Base-by-base conservation (phyloP, 2,329 filamentous ascomycete species). In the Penicillium sp. region DNA sequence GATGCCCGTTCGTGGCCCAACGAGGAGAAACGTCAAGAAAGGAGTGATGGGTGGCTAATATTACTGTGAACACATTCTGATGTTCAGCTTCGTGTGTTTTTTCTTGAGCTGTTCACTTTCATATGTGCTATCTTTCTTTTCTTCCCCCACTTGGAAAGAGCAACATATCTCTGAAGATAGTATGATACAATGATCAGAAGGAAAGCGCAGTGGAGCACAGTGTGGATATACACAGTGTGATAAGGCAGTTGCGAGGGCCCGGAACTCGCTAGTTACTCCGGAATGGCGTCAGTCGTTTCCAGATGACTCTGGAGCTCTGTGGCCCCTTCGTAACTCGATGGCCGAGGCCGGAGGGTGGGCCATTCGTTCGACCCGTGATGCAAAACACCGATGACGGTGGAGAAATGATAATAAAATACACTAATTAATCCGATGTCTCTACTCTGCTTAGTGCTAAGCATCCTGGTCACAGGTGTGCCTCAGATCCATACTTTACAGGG, bases 401-500 rank as follows among this genome's bases (percentile, higher is more conserved):
- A 31, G 43, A 15, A 31, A 31, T 17, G 41, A 43, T 20, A n/a
- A n/a, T 31, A 8, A 31, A 31, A 5, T 31, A 31, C 28, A 31
- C 15, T 47, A 5, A 31, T 47, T 47, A 42, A 7, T 22, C 7
- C 22, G 7, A 47, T 47, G 14, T 8, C 38, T 53, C 31, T 31
- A 28, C 28, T 31, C 7, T 31, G 28, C 28, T 31, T 1, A 7
- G 6, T 28, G 25, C 25, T 28, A 6, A 31, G 28, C 28, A 31
- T 35, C 28, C 14, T 34, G 25, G 20, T 5, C 4, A 25, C 25
- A 25, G 25, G 25, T 2, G 8, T 34, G 34, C 35, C 37, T 61
- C 49, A 17, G 55, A 63, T 61, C 59, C 43, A 58, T 65, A 63
- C 64, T 61, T 6, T 20, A 53, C 58, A 45, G 55, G 61, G 63